Conservation (phyloP, 2,329 filamentous ascomycete genomes). For the Aureobasidium leucospermi region DNA sequence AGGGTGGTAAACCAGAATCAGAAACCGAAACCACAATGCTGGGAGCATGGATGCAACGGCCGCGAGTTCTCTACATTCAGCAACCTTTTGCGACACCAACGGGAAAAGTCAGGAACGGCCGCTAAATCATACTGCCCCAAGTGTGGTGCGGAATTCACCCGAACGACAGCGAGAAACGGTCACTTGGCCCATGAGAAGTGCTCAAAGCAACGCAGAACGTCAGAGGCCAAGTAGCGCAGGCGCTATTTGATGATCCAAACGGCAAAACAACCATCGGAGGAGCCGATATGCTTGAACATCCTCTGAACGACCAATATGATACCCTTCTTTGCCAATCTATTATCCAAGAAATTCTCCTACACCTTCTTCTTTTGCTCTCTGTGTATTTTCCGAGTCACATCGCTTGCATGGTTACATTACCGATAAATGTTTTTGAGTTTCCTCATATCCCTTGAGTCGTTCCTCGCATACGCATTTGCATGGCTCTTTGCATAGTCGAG, state of each 20-base stretch:
- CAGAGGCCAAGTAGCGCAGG: constrained; percentile 25
- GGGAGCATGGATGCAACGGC: constrained; percentile 95
- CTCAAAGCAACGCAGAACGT: constrained; percentile 57
- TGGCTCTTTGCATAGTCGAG: constrained; percentile 1
- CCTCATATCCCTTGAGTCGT: neutral
- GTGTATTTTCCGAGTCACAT: neutral
- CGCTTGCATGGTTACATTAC: neutral
- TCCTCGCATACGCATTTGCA: neutral
- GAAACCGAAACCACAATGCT: constrained; percentile 84
- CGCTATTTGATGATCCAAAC: constrained; percentile 9
- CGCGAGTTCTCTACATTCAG: constrained; percentile 94
- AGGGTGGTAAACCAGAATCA: constrained; percentile 30
- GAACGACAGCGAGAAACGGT: constrained; percentile 81
- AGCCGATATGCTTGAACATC: neutral
- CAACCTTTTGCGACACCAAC: constrained; percentile 84
- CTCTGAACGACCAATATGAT: constrained; percentile 6
- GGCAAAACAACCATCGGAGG: neutral
- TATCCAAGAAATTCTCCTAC: neutral
- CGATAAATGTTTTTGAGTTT: neutral
- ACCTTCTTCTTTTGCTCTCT: neutral
- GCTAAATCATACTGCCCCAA: constrained; percentile 83
- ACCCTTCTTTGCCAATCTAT: constrained; percentile 13
- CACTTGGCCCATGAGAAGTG: constrained; percentile 86
- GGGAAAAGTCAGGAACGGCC: constrained; percentile 88
- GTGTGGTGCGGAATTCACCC: constrained; percentile 87